Percentiles rank a stretch among this genome's conserved stretches.
Evolutionary conservation across 345 rosid species (phyloP).

Genomic region (Bretschneidera sinensis): DNA sequence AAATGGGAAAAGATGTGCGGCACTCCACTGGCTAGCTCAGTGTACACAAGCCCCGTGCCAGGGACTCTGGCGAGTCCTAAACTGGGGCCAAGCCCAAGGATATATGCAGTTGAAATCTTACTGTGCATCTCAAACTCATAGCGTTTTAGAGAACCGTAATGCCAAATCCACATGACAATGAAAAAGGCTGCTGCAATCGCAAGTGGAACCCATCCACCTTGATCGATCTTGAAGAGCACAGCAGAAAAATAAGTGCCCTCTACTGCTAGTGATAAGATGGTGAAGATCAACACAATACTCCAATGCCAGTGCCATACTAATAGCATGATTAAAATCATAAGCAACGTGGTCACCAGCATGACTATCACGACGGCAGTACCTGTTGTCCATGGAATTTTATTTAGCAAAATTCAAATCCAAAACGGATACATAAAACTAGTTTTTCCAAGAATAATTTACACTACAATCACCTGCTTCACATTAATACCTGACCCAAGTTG

Average conservation of each 20-base stretch:
- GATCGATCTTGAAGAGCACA: slow-evolving; percentile 57
- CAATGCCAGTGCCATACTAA: slow-evolving; percentile 80
- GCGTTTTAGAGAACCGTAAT: slow-evolving; percentile 64
- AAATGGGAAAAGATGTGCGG: slow-evolving; percentile 87
- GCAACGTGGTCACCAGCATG: slow-evolving; percentile 70
- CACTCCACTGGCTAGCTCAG: slow-evolving; percentile 75
- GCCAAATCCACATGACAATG: slow-evolving; percentile 65
- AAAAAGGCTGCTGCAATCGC: slow-evolving; percentile 61
- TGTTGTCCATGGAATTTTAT: no score
- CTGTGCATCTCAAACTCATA: slow-evolving; percentile 80
- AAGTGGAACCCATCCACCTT: slow-evolving; percentile 89
- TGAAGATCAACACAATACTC: slow-evolving; percentile 56
- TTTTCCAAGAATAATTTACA: no score
- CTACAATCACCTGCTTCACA: no score
- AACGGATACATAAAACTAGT: no score
- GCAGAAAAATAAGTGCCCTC: slow-evolving; percentile 67
- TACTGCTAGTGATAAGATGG: slow-evolving; percentile 45
- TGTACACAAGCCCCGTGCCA: slow-evolving; percentile 71
- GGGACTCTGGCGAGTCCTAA: slow-evolving; percentile 88
- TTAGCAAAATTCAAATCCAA: no score
- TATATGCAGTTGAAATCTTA: slow-evolving; percentile 77
- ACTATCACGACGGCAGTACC: slow-evolving; percentile 76
- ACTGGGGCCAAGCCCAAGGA: slow-evolving; percentile 85
- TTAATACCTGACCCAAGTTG: no score
- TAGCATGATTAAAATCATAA: slow-evolving; percentile 65